Evolutionary conservation across 352 stramenopile genomes (phyloP), one percentile per base, ranked within the genome.

Genomic region (Phytophthora boehmeriae): DNA sequence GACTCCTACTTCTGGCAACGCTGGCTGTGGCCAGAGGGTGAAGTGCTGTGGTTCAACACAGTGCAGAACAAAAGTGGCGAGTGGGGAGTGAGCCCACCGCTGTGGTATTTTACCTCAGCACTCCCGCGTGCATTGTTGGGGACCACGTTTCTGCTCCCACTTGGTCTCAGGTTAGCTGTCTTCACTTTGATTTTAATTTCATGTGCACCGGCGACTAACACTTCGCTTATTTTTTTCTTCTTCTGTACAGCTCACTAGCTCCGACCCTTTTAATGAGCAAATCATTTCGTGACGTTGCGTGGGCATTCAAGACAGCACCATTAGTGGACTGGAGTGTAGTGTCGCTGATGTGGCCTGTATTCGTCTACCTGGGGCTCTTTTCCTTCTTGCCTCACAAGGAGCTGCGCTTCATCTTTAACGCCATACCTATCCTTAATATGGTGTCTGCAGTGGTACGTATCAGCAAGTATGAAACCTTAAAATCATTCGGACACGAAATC

Each of bases 381-480:
- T 99, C 97, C 0, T 66, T 97, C 25, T 76, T 99, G 16, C 97
- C 96, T 11, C 97, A 99, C 82, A 99, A 99, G 69, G 97, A 99
- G 72, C 86, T 99, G 11, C 83, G 97, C 49, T 99, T 99, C 67
- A 91, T 99, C 36, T 98, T 99, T 71, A 98, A 97, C 42, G 93
- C 92, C 9, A 80, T 99, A 14, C 96, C 96, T n/a, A 90, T 99
- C 2, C 75, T 99, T 49, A 99, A 98, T 75, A 81, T 98, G 58
- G 83, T 80, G 6, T 93, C 96, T 5, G 96, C 94, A 19, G 78
- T 98, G 48, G 93, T 96, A 55, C 61, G 71, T 66, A 22, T 59
- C 6, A 34, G 17, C 30, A 32, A n/a, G n/a, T n/a, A n/a, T n/a
- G n/a, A n/a, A n/a, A n/a, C n/a, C n/a, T n/a, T n/a, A n/a, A n/a